phyloP scores from a whole-genome alignment of 371 early-diverging fungal genomes.

The Haplosporangium sp. region DNA sequence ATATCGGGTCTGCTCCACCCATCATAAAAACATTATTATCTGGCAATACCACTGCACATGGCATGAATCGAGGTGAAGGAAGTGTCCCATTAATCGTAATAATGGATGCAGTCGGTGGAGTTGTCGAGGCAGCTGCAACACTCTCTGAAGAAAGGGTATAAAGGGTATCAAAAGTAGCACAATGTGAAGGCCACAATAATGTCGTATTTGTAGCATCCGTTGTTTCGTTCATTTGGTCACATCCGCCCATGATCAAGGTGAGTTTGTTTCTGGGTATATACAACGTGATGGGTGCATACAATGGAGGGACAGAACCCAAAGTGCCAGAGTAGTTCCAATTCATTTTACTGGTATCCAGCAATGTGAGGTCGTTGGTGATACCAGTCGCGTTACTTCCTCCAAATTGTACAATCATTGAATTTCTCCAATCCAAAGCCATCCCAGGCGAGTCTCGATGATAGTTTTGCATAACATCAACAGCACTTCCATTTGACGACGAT shows the following conservation, averaged over 20 bases:
- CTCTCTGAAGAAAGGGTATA: constrained; percentile 30
- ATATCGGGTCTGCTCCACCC: constrained; percentile 27
- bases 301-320: constrained; percentile 19
- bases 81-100: constrained; percentile 4
- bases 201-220: too few relatives aligned
- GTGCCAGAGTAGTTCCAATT: constrained; percentile 26
- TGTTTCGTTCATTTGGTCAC: constrained; percentile 20
- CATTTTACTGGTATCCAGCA: constrained; percentile 10
- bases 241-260: constrained; percentile 51
- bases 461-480: constrained; percentile 3
- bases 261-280: constrained; percentile 13
- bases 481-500: neutral
- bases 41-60: constrained; percentile 28
- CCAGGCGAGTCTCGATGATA: constrained; percentile 30
- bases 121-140: constrained; percentile 1
- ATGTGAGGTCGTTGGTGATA: constrained; percentile 27
- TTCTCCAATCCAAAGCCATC: constrained; percentile 20
- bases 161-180: constrained; percentile 35
- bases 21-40: constrained; percentile 34
- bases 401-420: constrained; percentile 27
- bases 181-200: constrained; percentile 10
- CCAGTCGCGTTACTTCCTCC: constrained; percentile 28
- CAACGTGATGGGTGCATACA: constrained; percentile 31
- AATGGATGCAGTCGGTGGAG: neutral
- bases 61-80: constrained; percentile 30